Conservation (phyloP, 2,329 filamentous ascomycete species). For the Talaromyces sp. region DNA sequence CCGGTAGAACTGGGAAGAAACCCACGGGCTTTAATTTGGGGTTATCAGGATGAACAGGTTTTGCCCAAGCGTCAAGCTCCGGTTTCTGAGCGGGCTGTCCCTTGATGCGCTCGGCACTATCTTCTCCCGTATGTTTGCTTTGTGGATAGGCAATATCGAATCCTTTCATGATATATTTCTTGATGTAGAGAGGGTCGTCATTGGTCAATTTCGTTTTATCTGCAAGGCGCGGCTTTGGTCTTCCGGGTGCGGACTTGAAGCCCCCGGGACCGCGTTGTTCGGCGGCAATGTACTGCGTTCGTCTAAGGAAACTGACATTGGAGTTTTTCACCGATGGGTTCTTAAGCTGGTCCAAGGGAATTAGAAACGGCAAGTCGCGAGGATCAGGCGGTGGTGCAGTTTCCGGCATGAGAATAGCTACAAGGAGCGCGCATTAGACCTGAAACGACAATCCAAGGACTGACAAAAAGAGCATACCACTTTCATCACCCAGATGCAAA, state of each 20-base stretch:
- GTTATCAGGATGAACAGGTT: slow-evolving; percentile 57
- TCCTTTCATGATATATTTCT: slow-evolving; percentile 58
- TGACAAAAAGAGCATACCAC: slow-evolving; percentile 55
- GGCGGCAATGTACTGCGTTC: slow-evolving; percentile 81
- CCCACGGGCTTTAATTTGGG: slow-evolving; percentile 54
- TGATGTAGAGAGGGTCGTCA: slow-evolving; percentile 58
- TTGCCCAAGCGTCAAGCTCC: slow-evolving; percentile 56
- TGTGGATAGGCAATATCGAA: slow-evolving; percentile 62
- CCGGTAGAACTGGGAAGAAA: slow-evolving; percentile 57
- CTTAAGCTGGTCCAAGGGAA: slow-evolving; percentile 76
- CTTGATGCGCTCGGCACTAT: slow-evolving; percentile 49
- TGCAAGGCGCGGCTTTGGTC: slow-evolving; percentile 21
- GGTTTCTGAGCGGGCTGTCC: slow-evolving; percentile 51
- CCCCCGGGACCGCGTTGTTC: slow-evolving; percentile 31
- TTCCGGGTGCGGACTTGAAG: slow-evolving; percentile 21
- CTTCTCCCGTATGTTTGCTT: slow-evolving; percentile 56
- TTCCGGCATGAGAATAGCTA: slow-evolving; percentile 77
- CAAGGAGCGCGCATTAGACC: slow-evolving; percentile 7
- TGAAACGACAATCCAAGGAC: neutral
- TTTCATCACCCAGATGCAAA: slow-evolving; percentile 91
- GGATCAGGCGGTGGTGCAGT: slow-evolving; percentile 70
- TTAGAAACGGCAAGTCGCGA: slow-evolving; percentile 76
- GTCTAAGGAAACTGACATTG: slow-evolving; percentile 86
- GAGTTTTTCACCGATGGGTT: slow-evolving; percentile 73
- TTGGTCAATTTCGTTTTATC: slow-evolving; percentile 34